phyloP scores from a whole-genome alignment of 2,329 filamentous ascomycete species.

The Diaporthe amygdali region DNA sequence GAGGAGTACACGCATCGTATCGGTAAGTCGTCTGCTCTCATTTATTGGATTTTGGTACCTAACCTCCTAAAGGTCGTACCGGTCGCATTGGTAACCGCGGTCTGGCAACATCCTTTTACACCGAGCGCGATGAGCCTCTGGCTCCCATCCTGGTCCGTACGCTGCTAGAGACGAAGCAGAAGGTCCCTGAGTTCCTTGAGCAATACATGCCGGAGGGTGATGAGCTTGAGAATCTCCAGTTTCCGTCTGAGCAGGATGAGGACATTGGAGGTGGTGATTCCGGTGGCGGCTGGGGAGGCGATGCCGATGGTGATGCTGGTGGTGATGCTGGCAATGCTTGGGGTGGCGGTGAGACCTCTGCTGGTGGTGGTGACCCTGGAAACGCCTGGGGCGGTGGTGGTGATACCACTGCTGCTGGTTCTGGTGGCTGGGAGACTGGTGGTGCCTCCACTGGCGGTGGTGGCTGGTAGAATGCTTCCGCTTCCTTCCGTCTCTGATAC shows the following conservation, averaged over 20 bases:
- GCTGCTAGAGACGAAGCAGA: slow-evolving; percentile 79
- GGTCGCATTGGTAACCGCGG: slow-evolving; percentile 90
- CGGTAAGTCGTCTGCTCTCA: slow-evolving; percentile 58
- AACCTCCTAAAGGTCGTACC: slow-evolving; percentile 73
- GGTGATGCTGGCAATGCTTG: slow-evolving; percentile 29
- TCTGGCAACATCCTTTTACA: slow-evolving; percentile 88
- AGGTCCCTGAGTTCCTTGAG: slow-evolving; percentile 82
- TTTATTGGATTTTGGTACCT: neutral
- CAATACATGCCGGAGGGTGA: slow-evolving; percentile 64
- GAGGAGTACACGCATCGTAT: slow-evolving; percentile 95
- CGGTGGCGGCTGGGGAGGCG: slow-evolving; percentile 28
- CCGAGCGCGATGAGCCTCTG: slow-evolving; percentile 75
- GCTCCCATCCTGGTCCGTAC: slow-evolving; percentile 78
- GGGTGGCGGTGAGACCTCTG: neutral
- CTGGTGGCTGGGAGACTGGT: slow-evolving; percentile 1
- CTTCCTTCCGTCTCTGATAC: neutral
- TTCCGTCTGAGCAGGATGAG: slow-evolving; percentile 52
- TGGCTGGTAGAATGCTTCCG: neutral
- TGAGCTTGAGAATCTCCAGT: slow-evolving; percentile 51
- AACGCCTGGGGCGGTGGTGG: neutral
- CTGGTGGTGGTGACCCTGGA: neutral
- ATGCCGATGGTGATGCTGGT: slow-evolving; percentile 30
- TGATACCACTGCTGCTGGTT: neutral
- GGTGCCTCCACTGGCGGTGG: slow-evolving; percentile 1
- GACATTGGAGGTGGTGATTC: slow-evolving; percentile 26